Evolutionary conservation across 176 grass and related monocot species (phyloP), one percentile per base, ranked within the genome.

Genomic region (sorghum (Sorghum bicolor)): DNA sequence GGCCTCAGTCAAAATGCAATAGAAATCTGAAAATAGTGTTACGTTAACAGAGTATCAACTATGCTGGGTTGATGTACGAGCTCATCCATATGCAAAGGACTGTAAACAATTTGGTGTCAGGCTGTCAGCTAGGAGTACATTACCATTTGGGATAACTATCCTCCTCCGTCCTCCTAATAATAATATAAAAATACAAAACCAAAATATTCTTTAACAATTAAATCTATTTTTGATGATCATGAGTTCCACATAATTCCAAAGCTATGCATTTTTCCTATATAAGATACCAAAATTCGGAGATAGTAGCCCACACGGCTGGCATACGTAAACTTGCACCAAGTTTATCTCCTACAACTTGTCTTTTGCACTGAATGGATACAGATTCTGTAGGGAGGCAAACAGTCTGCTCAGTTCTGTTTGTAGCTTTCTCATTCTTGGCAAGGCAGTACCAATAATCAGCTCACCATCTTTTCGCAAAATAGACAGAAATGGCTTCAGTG

Each of bases 301-400:
- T 16, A 65, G 76, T 13, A 78, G 17, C 17, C 22, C 17, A 7
- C 65, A 30, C 52, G 20, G 36, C 50, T 62, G 36, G 26, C 29
- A 17, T 20, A 29, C 50, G 48, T 7, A 81, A 57, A 36, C 38
- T 71, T 61, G 22, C n/a, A 82, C 53, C 55, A 70, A 70, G 10
- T 25, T 70, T 62, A 69, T 29, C 36, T 82, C 69, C 72, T 24
- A 50, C 72, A 77, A 63, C 64, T 61, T 87, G 29, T 70, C 48
- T 48, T 36, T 39, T 47, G n/a, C 31, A 30, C 15, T 22, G 29
- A 55, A 19, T 64, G 73, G 69, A 64, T 33, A 38, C 28, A 24
- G 50, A 69, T 47, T 28, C 37, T 50, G 48, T 64, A 29, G 31
- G 79, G 53, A 78, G 63, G 72, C 28, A 64, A 83, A 33, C 41